phyloP scores from a whole-genome alignment of 163 green algal species.

The Scenedesmus sp. region DNA sequence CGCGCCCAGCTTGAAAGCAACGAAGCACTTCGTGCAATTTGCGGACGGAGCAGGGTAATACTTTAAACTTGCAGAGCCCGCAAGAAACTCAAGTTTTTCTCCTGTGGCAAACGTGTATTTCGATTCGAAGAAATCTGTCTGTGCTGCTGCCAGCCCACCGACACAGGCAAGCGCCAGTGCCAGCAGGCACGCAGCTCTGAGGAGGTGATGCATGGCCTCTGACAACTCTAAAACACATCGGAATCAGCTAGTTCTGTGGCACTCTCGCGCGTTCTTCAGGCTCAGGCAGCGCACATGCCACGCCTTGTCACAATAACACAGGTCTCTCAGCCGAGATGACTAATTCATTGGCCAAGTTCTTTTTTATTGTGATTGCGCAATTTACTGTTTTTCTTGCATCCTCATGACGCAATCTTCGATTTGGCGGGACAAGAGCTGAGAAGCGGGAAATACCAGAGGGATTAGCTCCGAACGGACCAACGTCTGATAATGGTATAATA shows the following conservation, averaged over 20 bases:
- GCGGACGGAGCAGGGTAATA: slow-evolving; percentile 30
- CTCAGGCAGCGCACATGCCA: neutral
- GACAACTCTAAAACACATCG: neutral
- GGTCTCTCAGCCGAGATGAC: slow-evolving; percentile 1
- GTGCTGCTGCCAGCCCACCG: slow-evolving; percentile 20
- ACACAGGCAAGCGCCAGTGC: slow-evolving; percentile 23
- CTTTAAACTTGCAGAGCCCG: neutral
- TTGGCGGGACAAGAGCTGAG: neutral
- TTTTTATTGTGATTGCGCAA: neutral
- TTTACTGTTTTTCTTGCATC: neutral
- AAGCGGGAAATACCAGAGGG: neutral
- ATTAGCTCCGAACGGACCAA: neutral
- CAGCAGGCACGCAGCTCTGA: neutral
- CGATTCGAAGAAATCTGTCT: neutral
- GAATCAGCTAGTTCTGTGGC: neutral
- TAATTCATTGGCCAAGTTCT: neutral
- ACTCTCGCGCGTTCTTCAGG: neutral
- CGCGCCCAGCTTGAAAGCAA: slow-evolving; percentile 51
- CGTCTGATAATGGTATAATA: slow-evolving; percentile 16
- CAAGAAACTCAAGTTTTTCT: slow-evolving; percentile 35
- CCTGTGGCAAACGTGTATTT: slow-evolving; percentile 20
- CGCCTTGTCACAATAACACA: neutral
- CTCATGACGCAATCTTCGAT: neutral
- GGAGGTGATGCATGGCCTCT: slow-evolving; percentile 11
- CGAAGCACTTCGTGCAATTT: slow-evolving; percentile 30